Conservation (phyloP, 352 stramenopile genomes). For the Globisporangium cystogenes region DNA sequence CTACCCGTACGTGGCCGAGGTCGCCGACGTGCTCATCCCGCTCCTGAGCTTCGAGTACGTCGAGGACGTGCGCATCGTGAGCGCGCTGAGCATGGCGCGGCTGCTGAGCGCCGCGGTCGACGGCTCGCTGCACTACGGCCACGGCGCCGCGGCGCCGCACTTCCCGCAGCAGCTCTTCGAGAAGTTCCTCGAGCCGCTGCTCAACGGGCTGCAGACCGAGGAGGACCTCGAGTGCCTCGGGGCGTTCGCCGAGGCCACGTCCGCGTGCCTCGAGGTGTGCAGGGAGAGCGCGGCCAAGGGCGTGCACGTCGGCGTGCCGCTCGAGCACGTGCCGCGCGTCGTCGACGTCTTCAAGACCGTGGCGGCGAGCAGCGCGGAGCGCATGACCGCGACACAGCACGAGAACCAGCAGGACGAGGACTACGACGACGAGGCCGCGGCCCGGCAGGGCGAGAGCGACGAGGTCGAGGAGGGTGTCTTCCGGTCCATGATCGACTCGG, state of each 20-base stretch:
- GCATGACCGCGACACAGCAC: conserved; percentile 47
- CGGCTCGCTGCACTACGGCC: conserved; percentile 58
- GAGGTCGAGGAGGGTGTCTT: conserved; percentile 77
- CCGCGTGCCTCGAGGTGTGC: conserved; percentile 71
- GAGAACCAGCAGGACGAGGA: conserved; percentile 76
- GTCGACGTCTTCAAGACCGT: conserved; percentile 70
- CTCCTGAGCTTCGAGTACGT: conserved; percentile 83
- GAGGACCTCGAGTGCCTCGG: conserved; percentile 76
- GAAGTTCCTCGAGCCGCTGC: conserved; percentile 67
- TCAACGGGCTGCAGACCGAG: conserved; percentile 66
- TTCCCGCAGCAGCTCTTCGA: conserved; percentile 83
- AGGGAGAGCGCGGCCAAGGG: conserved; percentile 78
- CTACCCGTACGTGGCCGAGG: conserved; percentile 77
- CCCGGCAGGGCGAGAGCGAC: conserved; percentile 62
- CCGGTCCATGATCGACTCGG: conserved; percentile 77
- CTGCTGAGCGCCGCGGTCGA: conserved; percentile 68
- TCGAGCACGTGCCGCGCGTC: conserved; percentile 63
- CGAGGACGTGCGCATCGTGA: conserved; percentile 79
- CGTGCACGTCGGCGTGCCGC: conserved; percentile 55
- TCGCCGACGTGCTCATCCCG: conserved; percentile 69
- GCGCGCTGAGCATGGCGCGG: conserved; percentile 67
- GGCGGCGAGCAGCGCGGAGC: conserved; percentile 55
- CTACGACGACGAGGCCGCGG: conserved; percentile 68
- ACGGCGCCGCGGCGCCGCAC: conserved; percentile 43
- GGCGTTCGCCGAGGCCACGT: conserved; percentile 69